Conservation (phyloP, 176 grass and related monocot species). For the Musa troglodytarum region DNA sequence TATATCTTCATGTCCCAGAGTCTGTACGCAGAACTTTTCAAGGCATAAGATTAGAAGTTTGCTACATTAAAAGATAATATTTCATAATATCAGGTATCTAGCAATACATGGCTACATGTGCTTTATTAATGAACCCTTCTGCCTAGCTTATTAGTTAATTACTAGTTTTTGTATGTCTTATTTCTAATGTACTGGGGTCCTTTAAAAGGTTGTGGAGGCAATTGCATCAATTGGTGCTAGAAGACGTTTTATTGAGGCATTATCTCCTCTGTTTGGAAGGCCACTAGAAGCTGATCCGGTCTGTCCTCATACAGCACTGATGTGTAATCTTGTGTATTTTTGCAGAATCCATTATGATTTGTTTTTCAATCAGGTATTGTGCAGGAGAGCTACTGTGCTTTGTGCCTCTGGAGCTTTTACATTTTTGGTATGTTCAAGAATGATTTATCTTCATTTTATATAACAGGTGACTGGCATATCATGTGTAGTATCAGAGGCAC, state of each 20-base stretch:
- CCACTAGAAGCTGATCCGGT: slow-evolving; percentile 95
- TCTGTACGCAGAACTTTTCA: neutral
- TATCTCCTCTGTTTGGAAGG: slow-evolving; percentile 61
- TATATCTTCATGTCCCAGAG: slow-evolving; percentile 1
- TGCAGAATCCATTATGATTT: slow-evolving; percentile 7
- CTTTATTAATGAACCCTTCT: neutral
- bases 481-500: neutral
- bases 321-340: slow-evolving; percentile 11
- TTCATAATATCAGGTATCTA: neutral
- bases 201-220: slow-evolving; percentile 66
- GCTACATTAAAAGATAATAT: neutral
- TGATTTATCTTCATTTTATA: slow-evolving; percentile 12
- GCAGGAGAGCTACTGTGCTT: slow-evolving; percentile 70
- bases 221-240: slow-evolving; percentile 82
- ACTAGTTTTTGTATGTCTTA: neutral
- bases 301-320: slow-evolving; percentile 8
- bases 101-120: neutral
- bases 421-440: slow-evolving; percentile 74
- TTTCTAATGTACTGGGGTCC: slow-evolving; percentile 16
- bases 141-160: neutral
- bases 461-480: neutral
- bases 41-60: too few relatives aligned
- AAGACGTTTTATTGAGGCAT: slow-evolving; percentile 91
- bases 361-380: slow-evolving; percentile 63
- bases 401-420: slow-evolving; percentile 66